These are phyloP conservation scores for Fusarium annulatum DNA, from an alignment of 2,329 filamentous ascomycete genomes.

Conservation along the genomic window DNA sequence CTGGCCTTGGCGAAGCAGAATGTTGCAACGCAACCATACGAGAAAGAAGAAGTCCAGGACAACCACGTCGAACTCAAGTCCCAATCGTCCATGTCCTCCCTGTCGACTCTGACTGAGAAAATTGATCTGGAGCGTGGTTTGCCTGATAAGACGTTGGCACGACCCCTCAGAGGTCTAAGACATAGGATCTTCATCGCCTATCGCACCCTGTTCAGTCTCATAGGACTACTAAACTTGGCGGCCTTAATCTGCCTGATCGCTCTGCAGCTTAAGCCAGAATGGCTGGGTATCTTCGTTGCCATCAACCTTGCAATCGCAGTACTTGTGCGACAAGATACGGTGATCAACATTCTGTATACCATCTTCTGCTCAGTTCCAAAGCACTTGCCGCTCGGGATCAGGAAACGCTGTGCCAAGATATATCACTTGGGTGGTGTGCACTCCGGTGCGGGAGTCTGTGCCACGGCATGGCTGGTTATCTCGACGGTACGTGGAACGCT, in stretches of 20 bases:
- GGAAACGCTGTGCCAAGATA: constrained; percentile 60
- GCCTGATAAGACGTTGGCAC: constrained; percentile 55
- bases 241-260: constrained; percentile 58
- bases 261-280: constrained; percentile 49
- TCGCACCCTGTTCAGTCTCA: constrained; percentile 65
- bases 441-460: constrained; percentile 61
- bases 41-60: constrained; percentile 1
- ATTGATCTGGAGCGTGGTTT: constrained; percentile 48
- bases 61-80: constrained; percentile 45
- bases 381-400: constrained; percentile 59
- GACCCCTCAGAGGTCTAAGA: constrained; percentile 54
- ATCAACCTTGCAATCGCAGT: constrained; percentile 63
- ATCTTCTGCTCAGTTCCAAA: constrained; percentile 59
- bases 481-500: constrained; percentile 54
- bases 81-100: constrained; percentile 48
- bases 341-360: constrained; percentile 63
- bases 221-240: constrained; percentile 62
- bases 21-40: constrained; percentile 4
- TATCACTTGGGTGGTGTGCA: constrained; percentile 65
- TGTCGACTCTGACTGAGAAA: constrained; percentile 45
- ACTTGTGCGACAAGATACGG: constrained; percentile 63
- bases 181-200: constrained; percentile 64
- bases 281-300: constrained; percentile 56
- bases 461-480: constrained; percentile 61
- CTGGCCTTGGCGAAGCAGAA: constrained; percentile 42